Evolutionary conservation across 1,139 yeast genomes (phyloP), one percentile per base, ranked within the genome.

Genomic region (Tardiomyces depauwii): DNA sequence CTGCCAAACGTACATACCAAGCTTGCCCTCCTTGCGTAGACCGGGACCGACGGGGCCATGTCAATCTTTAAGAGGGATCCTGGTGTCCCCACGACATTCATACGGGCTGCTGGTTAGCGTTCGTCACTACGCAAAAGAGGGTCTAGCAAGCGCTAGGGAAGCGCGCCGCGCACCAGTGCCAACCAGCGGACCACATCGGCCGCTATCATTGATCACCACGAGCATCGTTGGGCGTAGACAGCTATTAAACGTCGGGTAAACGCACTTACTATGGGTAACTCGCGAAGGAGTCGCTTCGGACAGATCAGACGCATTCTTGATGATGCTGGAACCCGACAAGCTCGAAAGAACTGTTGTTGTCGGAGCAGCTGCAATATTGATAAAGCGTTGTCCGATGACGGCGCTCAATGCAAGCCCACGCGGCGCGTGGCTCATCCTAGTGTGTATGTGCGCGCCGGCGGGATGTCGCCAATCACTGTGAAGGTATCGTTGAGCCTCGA

Each of bases 1-100:
- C 66, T 59, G 2, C 76, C 76, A 55, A 68, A 71, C 23, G 71
- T 56, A 11, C 76, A 78, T 7, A 74, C 59, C 14, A 76, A 57
- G 11, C 73, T 64, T 21, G 69, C 70, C 25, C 72, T 57, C 4
- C 68, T 63, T 21, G 73, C 66, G 49, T 71, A 73, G 32, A 77
- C 52, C 10, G 73, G 66, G 4, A 76, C 63, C 1, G 77, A 73
- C 6, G 77, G 67, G 3, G 80, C 79, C 14, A 76, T 55, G 36
- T 69, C 65, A 40, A 76, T 66, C 45, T 68, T 68, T 43, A 77
- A 55, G 41, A 76, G 51, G 16, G 73, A 66, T 10, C 70, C 60
- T 1, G 69, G 66, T 16, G 63, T 59, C n/a, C 77, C 75, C 41
- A 72, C 49, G 11, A 71, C 70, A 45, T 64, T 11, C 36, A 30